phyloP scores from a whole-genome alignment of 305 asterid species.

The Striga hermonthica region DNA sequence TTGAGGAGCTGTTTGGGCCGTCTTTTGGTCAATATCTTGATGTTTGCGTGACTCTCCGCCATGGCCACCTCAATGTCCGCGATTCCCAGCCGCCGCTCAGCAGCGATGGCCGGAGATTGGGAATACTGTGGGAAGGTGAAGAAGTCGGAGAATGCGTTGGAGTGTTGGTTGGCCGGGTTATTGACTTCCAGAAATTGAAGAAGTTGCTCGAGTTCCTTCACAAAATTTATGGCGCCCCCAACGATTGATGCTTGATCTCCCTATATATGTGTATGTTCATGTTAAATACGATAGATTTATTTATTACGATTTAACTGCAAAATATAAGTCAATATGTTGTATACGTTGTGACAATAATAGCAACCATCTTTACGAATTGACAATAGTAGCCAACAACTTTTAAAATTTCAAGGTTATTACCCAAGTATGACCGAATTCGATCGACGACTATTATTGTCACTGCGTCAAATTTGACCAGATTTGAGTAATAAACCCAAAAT shows the following conservation, averaged over 20 bases:
- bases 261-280: constrained; percentile 29
- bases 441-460: too few species aligned
- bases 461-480: too few species aligned
- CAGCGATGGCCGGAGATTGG: neutral
- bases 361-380: too few species aligned
- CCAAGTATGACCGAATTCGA: too few species aligned
- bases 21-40: constrained; percentile 43
- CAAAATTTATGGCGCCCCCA: constrained; percentile 76
- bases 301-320: too few species aligned
- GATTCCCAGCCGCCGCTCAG: constrained; percentile 35
- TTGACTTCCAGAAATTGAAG: constrained; percentile 56
- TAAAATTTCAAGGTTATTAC: too few species aligned
- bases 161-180: constrained; percentile 25
- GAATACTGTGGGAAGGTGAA: constrained; percentile 67
- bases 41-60: constrained; percentile 66
- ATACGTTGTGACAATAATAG: too few species aligned
- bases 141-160: constrained; percentile 36
- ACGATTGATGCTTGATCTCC: constrained; percentile 91
- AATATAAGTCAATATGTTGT: too few species aligned
- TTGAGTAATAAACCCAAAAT: too few species aligned
- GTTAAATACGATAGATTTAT: too few species aligned
- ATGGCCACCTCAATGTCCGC: constrained; percentile 74
- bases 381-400: too few species aligned
- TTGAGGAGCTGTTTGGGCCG: constrained; percentile 51
- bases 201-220: constrained; percentile 76